Base-by-base conservation (phyloP, 768 basidiomycete species). In the Paxillus ammoniavirescens region DNA sequence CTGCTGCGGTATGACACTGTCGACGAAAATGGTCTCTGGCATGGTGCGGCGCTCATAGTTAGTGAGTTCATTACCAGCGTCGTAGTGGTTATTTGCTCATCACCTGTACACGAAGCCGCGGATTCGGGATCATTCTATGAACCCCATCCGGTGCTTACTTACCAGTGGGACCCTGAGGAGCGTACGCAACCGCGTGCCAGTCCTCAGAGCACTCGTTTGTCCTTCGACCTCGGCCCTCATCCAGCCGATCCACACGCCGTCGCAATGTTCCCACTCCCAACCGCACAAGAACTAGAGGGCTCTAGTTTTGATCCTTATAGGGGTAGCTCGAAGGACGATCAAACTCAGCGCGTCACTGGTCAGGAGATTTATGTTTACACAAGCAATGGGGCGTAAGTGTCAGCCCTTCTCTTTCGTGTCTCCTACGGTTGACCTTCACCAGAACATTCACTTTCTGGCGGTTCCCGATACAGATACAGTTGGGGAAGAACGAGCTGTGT, bases 391-490 rank as follows among this genome's bases (percentile, higher is more conserved):
- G 81, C 84, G 83, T 80, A 56, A 48, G 80, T 67, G 12, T n/a
- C 18, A 10, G 12, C 15, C 17, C 14, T 5, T 26, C 23, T 35
- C 35, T 40, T 23, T 8, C 30, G 38, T 14, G 21, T n/a, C 4
- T 9, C 5, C 23, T 44, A 30, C 15, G 45, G 45, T 50, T 54
- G 36, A 61, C 31, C 2, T 7, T 38, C 23, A 45, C 30, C 54
- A 95, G 93, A 5, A 87, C 88, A 0, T 93, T 83, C 65, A 92
- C 92, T 1, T 99, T 99, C 75, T 98, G 93, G 90, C 80, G 96
- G 49, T 98, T 98, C 73, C 77, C 86, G 63, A 82, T 98, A 45
- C 83, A 86, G 57, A 78, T 99, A 50, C 93, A 92, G 0, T 69
- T 98, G 2, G 77, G 78, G 2, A 71, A 75, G 8, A 73, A 75